Percentiles rank a stretch among this genome's conserved stretches.
Conservation (phyloP, 805 yeast species). For the Lachancea waltii region DNA sequence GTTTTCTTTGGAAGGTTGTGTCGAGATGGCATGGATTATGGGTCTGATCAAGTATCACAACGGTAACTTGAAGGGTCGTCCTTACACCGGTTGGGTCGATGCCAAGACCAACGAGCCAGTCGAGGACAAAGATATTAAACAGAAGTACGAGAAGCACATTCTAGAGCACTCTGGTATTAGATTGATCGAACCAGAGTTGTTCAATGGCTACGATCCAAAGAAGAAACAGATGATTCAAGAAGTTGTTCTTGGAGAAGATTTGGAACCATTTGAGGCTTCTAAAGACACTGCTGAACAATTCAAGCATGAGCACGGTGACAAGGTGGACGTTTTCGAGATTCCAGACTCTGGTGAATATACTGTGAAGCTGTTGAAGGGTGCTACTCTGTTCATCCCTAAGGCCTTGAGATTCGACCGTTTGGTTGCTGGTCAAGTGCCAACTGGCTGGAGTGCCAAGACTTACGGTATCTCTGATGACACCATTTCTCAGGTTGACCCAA, state of each 20-base stretch:
- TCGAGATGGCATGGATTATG: constrained; percentile 99
- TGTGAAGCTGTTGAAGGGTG: constrained; percentile 87
- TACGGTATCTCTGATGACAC: constrained; percentile 95
- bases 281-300: constrained; percentile 94
- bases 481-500: constrained; percentile 90
- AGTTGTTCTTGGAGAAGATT: constrained; percentile 91
- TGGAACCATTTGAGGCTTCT: constrained; percentile 92
- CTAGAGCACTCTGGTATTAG: constrained; percentile 95
- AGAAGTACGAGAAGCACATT: constrained; percentile 83
- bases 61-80: constrained; percentile 56
- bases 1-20: constrained; percentile 94
- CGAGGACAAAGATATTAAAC: constrained; percentile 89
- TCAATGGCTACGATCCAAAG: constrained; percentile 89
- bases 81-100: constrained; percentile 97
- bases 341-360: constrained; percentile 89
- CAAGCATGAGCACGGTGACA: constrained; percentile 88
- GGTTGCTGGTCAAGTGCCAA: constrained; percentile 82
- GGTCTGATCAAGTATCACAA: constrained; percentile 93
- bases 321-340: constrained; percentile 84
- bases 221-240: constrained; percentile 92
- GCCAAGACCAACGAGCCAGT: constrained; percentile 88
- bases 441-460: constrained; percentile 94
- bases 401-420: constrained; percentile 58
- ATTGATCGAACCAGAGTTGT: constrained; percentile 91
- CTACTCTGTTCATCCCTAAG: constrained; percentile 84